These are phyloP conservation scores for Marasmius fiardii DNA, from an alignment of 1,284 basidiomycete genomes.

Conservation along the genomic window DNA sequence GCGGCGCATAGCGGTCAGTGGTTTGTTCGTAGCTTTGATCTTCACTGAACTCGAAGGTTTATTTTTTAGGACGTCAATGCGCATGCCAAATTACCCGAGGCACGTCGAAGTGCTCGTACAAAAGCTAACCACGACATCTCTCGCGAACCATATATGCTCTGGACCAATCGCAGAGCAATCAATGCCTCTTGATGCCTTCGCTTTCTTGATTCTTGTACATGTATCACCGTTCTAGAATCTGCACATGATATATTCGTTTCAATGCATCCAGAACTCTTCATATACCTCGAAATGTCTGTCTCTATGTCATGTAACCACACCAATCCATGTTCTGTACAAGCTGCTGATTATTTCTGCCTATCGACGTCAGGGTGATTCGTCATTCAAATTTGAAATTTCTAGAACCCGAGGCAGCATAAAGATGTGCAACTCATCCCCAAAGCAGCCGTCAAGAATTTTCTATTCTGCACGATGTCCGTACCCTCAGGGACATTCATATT, in stretches of 20 bases:
- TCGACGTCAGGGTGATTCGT: too few relatives aligned
- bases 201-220: not conserved
- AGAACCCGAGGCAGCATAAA: too few relatives aligned
- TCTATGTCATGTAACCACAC: too few relatives aligned
- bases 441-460: not conserved
- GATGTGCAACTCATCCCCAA: too few relatives aligned
- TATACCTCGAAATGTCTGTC: too few relatives aligned
- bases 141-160: conserved; percentile 79
- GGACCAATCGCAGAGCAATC: conserved; percentile 72
- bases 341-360: too few relatives aligned
- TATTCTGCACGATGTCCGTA: conserved; percentile 1
- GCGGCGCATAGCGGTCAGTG: conserved; percentile 66
- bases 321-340: too few relatives aligned
- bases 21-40: not conserved
- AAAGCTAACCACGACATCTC: conserved; percentile 60
- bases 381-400: too few relatives aligned
- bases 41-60: conserved; percentile 2
- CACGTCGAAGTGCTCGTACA: conserved; percentile 70
- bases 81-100: conserved; percentile 67
- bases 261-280: not conserved
- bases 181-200: conserved; percentile 30
- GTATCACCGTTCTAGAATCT: not conserved
- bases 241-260: not conserved
- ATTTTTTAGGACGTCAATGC: conserved; percentile 60
- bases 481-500: conserved; percentile 9